phyloP scores from a whole-genome alignment of 2,329 filamentous ascomycete genomes.

The Emericellopsis atlantica region DNA sequence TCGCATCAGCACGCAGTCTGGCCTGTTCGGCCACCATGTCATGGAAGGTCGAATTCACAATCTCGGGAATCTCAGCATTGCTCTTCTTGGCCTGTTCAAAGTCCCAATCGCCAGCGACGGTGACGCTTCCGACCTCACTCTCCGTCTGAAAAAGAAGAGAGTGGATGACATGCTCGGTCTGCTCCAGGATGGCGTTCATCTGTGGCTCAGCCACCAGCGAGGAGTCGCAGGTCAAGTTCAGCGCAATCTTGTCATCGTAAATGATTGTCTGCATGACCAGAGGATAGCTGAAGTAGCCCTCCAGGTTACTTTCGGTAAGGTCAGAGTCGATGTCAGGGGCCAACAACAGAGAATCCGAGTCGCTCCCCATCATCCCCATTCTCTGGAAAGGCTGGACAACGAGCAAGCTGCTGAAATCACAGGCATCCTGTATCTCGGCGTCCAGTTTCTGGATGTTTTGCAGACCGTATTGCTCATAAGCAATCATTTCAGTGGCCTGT shows the following conservation, averaged over 20 bases:
- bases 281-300: conserved; percentile 4
- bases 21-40: conserved; percentile 22
- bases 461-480: conserved; percentile 5
- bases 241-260: conserved; percentile 1
- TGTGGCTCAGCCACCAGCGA: conserved; percentile 4
- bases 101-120: conserved; percentile 1
- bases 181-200: conserved; percentile 5
- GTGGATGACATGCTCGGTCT: conserved; percentile 5
- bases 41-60: conserved; percentile 18
- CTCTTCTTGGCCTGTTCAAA: conserved; percentile 1
- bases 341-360: background rate
- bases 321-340: background rate
- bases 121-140: background rate
- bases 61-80: conserved; percentile 2
- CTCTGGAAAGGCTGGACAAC: conserved; percentile 6
- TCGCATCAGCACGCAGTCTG: conserved; percentile 11
- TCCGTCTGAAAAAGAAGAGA: conserved; percentile 4
- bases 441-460: conserved; percentile 5
- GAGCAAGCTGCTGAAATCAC: conserved; percentile 5
- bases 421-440: conserved; percentile 3
- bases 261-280: conserved; percentile 4
- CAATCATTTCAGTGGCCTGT: conserved; percentile 3
- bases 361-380: conserved; percentile 1
- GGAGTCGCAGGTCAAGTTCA: conserved; percentile 3
- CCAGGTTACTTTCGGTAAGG: conserved; percentile 7